Evolutionary conservation across 306 rosid species (phyloP).

Genomic region (Ceratonia siliqua): DNA sequence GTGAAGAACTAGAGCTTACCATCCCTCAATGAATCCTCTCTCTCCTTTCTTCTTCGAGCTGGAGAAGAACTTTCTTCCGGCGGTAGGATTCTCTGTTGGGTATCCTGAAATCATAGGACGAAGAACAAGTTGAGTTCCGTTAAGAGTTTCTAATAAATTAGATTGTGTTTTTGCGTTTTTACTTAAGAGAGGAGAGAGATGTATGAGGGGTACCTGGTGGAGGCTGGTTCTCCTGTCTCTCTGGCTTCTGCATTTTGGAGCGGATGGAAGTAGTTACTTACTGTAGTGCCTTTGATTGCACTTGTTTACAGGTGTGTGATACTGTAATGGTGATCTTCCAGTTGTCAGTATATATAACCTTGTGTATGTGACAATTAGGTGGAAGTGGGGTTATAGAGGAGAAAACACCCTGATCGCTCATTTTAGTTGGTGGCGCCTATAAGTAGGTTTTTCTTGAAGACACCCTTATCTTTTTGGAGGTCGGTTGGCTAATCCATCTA

Average conservation of each 20-base stretch:
- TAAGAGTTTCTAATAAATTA: background rate
- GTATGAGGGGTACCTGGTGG: slow-evolving; percentile 29
- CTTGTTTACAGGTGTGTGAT: background rate
- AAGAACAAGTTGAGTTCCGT: background rate
- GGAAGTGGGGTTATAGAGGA: too few species aligned
- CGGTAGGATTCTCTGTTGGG: slow-evolving; percentile 40
- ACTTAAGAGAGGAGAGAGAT: background rate
- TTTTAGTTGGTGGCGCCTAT: too few species aligned
- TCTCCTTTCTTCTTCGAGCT: slow-evolving; percentile 43
- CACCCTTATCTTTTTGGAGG: background rate
- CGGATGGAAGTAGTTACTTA: background rate
- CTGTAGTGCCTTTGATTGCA: background rate
- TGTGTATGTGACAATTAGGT: background rate
- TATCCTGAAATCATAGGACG: slow-evolving; percentile 34
- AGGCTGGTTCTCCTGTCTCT: slow-evolving; percentile 34
- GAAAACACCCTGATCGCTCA: too few species aligned
- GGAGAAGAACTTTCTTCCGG: slow-evolving; percentile 27
- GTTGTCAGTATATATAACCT: background rate
- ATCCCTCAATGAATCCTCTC: slow-evolving; percentile 55
- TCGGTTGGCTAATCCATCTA: background rate
- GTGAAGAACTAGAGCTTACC: slow-evolving; percentile 39
- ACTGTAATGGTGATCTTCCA: background rate
- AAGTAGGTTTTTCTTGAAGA: background rate
- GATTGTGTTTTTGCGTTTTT: background rate
- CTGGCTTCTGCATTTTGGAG: slow-evolving; percentile 31